phyloP scores from a whole-genome alignment of 495 filamentous ascomycete species.

The Hyaloscypha bicolor region DNA sequence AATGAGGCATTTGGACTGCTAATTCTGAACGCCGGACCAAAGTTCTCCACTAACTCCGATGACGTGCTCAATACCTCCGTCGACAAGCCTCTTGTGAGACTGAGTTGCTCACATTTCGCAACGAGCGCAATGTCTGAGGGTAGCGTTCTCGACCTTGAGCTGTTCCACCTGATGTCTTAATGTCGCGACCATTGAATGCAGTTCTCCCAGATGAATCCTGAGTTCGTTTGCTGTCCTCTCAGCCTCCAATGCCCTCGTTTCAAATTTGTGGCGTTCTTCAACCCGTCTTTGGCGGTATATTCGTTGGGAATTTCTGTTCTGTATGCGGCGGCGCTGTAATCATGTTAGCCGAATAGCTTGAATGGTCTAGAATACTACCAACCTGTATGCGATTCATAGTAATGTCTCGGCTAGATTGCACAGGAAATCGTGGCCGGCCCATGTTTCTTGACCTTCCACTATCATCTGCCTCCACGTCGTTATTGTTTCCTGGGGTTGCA shows the following conservation, averaged over 20 bases:
- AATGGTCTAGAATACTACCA: neutral
- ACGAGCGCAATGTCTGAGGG: neutral
- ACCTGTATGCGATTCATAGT: constrained; percentile 19
- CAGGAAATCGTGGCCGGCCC: constrained; percentile 8
- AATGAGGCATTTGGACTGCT: too few species aligned
- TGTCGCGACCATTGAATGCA: constrained; percentile 4
- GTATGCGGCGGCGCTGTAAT: constrained; percentile 11
- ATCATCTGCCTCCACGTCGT: neutral
- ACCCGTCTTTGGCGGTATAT: constrained; percentile 17
- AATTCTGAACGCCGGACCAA: too few species aligned
- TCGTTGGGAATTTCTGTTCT: constrained; percentile 24
- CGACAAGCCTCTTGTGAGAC: neutral
- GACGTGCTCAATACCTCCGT: neutral
- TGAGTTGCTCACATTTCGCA: neutral
- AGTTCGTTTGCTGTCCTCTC: constrained; percentile 5
- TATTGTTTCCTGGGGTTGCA: neutral
- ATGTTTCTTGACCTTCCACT: neutral
- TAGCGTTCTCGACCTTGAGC: constrained; percentile 9
- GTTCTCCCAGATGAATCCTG: neutral
- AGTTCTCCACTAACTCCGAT: neutral
- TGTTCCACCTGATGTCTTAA: constrained; percentile 7
- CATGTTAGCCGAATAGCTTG: neutral
- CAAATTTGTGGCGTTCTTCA: constrained; percentile 13
- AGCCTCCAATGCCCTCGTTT: constrained; percentile 11
- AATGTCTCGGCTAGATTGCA: constrained; percentile 5